phyloP scores from a whole-genome alignment of 257 asterid genomes.

The Nicotiana tabacum region DNA sequence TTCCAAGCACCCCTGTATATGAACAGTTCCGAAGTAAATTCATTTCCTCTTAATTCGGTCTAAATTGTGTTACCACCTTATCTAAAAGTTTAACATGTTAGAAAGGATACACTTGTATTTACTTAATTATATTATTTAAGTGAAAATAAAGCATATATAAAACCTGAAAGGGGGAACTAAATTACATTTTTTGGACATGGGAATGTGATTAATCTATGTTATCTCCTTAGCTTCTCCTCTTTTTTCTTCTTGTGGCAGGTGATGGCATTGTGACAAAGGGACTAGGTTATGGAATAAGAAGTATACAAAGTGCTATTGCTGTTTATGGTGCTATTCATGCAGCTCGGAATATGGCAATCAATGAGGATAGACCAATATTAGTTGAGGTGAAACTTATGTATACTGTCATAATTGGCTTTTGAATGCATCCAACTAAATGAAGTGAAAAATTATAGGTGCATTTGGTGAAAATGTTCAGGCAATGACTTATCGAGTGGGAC shows the following conservation, averaged over 20 bases:
- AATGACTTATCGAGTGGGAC: conserved; percentile 79
- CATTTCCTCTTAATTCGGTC: no score
- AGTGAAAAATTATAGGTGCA: not conserved
- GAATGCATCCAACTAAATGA: not conserved
- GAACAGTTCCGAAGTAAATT: no score
- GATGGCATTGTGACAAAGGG: conserved; percentile 87
- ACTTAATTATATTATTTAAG: no score
- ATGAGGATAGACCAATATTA: conserved; percentile 62
- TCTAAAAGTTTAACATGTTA: not conserved
- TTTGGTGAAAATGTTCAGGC: conserved; percentile 33
- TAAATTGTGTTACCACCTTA: no score
- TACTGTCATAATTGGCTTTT: not conserved
- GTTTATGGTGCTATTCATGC: conserved; percentile 50
- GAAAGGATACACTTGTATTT: no score
- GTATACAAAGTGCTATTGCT: conserved; percentile 71
- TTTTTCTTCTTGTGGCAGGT: conserved; percentile 33
- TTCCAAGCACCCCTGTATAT: no score
- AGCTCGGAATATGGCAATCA: conserved; percentile 74
- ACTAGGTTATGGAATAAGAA: conserved; percentile 73
- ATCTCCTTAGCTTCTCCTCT: not conserved
- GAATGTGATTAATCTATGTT: not conserved
- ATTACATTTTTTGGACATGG: not conserved
- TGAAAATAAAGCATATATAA: no score
- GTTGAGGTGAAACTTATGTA: conserved; percentile 54
- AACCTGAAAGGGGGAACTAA: not conserved